Evolutionary conservation across 345 rosid species (phyloP).

Genomic region (Populus tremula): DNA sequence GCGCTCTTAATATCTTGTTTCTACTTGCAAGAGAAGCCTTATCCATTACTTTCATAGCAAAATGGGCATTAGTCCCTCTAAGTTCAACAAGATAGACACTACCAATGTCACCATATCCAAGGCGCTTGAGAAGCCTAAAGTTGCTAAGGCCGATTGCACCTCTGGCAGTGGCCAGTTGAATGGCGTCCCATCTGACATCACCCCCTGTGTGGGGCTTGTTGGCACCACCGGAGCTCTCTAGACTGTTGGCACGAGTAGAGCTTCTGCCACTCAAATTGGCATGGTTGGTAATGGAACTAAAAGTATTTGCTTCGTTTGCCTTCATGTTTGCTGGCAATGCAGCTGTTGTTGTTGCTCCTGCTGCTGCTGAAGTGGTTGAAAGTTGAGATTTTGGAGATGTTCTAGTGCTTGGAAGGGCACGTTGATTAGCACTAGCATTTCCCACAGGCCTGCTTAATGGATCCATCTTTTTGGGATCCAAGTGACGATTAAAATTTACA

Average conservation of each 20-base stretch:
- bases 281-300: conserved; percentile 5
- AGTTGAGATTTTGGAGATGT: conserved; percentile 27
- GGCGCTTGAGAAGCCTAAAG: conserved; percentile 75
- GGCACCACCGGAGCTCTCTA: conserved; percentile 58
- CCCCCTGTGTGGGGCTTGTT: conserved; percentile 90
- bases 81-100: conserved; percentile 48
- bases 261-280: conserved; percentile 1
- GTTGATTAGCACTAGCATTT: conserved; percentile 23
- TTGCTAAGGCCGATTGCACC: conserved; percentile 65
- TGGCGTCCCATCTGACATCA: conserved; percentile 82
- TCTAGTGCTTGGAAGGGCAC: conserved; percentile 28
- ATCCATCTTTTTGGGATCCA: conserved; percentile 47
- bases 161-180: conserved; percentile 42
- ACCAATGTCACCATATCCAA: conserved; percentile 92
- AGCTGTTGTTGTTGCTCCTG: conserved; percentile 3
- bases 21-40: conserved; percentile 78
- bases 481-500: conserved; percentile 29
- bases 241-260: conserved; percentile 51
- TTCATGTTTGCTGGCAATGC: conserved; percentile 20
- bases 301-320: conserved; percentile 9
- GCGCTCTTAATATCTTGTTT: conserved; percentile 62
- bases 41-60: conserved; percentile 58
- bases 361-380: conserved; percentile 11
- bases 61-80: conserved; percentile 58
- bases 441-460: conserved; percentile 26